Evolutionary conservation across 805 yeast genomes (phyloP).

Genomic region (Vanderwaltozyma verrucispora): DNA sequence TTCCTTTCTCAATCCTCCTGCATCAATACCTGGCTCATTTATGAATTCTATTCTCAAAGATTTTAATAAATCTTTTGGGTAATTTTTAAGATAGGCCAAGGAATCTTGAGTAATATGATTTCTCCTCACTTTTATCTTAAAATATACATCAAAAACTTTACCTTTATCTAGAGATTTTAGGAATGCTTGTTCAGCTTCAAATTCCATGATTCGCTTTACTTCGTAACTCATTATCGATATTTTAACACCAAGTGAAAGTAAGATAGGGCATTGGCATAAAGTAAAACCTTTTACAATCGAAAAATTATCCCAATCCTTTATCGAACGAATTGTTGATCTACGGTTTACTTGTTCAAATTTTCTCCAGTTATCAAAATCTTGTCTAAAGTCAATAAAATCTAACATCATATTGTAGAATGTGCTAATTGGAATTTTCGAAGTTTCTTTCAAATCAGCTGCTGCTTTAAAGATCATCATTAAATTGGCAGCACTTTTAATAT

Average conservation of each 20-base stretch:
- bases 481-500: conserved; percentile 54
- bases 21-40: conserved; percentile 90
- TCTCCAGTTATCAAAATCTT: conserved; percentile 77
- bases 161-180: conserved; percentile 58
- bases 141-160: conserved; percentile 53
- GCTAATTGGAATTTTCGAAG: conserved; percentile 29
- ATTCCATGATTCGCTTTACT: conserved; percentile 69
- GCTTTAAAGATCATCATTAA: conserved; percentile 44
- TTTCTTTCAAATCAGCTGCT: conserved; percentile 33
- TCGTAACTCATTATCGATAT: conserved; percentile 74
- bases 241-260: conserved; percentile 73
- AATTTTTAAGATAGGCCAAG: conserved; percentile 45
- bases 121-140: conserved; percentile 61
- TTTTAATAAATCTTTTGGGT: conserved; percentile 55
- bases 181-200: conserved; percentile 84
- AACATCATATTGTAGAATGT: conserved; percentile 61
- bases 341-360: conserved; percentile 1
- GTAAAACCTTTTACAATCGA: conserved; percentile 31
- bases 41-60: conserved; percentile 69
- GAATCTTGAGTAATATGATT: conserved; percentile 64
- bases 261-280: conserved; percentile 77
- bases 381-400: conserved; percentile 64
- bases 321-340: neutral
- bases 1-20: conserved; percentile 88
- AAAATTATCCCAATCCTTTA: conserved; percentile 1